phyloP scores from a whole-genome alignment of 139 green algal genomes.

The Tetraselmis striata region DNA sequence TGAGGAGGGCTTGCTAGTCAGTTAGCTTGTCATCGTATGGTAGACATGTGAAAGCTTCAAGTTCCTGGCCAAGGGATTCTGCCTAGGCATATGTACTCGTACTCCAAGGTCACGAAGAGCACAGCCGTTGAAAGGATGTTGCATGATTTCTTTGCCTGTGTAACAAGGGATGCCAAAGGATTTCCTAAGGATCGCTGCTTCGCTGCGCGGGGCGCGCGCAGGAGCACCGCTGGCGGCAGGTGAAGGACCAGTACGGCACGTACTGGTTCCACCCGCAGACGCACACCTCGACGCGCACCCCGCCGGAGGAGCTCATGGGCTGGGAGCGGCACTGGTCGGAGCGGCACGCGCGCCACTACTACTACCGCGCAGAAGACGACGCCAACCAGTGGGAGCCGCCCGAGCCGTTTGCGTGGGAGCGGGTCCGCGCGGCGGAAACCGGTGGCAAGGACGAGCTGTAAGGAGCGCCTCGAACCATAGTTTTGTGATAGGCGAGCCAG shows the following conservation, averaged over 20 bases:
- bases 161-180: too few species aligned
- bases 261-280: neutral
- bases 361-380: neutral
- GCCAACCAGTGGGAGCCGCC: neutral
- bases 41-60: too few species aligned
- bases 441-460: neutral
- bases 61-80: too few species aligned
- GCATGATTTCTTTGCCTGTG: too few species aligned
- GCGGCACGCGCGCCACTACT: neutral
- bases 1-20: too few species aligned
- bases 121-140: too few species aligned
- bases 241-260: neutral
- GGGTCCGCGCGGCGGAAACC: neutral
- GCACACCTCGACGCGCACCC: neutral
- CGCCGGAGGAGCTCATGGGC: neutral
- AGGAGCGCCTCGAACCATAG: too few species aligned
- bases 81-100: too few species aligned
- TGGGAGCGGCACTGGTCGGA: neutral
- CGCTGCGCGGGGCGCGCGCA: neutral
- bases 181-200: too few species aligned
- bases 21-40: too few species aligned
- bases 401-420: neutral
- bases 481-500: too few species aligned
- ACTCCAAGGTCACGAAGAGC: too few species aligned
- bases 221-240: neutral